Evolutionary conservation across 495 filamentous ascomycete genomes (phyloP).

Genomic region (Polyplosphaeria fusca): DNA sequence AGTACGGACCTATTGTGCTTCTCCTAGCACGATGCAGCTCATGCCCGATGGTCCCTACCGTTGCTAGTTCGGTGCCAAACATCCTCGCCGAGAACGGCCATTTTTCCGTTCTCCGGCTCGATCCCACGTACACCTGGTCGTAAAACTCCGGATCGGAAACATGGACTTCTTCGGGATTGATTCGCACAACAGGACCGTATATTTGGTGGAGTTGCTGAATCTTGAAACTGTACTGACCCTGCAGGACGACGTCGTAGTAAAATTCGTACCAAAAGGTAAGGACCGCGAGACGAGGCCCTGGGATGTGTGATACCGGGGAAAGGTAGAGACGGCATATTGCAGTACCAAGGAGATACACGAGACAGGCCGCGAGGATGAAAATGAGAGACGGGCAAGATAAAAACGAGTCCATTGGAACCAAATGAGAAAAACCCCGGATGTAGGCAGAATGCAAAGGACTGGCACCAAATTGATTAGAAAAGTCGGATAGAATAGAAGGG

Average conservation of each 20-base stretch:
- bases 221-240: conserved; percentile 2
- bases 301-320: conserved; percentile 11
- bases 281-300: conserved; percentile 24
- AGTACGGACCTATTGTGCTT: conserved; percentile 43
- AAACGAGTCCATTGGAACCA: neutral
- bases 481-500: neutral
- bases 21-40: conserved; percentile 15
- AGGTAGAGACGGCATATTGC: neutral
- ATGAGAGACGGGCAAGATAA: neutral
- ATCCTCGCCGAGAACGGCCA: conserved; percentile 21
- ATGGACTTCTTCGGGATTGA: conserved; percentile 39
- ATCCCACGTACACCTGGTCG: conserved; percentile 26
- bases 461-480: neutral
- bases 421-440: neutral
- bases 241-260: conserved; percentile 20
- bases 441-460: neutral
- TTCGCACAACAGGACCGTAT: conserved; percentile 36
- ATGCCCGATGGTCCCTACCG: conserved; percentile 7
- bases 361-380: neutral
- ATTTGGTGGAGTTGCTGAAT: conserved; percentile 13
- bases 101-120: conserved; percentile 22
- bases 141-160: conserved; percentile 33
- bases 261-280: conserved; percentile 27
- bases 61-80: conserved; percentile 10
- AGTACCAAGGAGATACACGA: neutral